Base-by-base conservation (phyloP, 2,329 filamentous ascomycete genomes). In the Penicillium sp. region DNA sequence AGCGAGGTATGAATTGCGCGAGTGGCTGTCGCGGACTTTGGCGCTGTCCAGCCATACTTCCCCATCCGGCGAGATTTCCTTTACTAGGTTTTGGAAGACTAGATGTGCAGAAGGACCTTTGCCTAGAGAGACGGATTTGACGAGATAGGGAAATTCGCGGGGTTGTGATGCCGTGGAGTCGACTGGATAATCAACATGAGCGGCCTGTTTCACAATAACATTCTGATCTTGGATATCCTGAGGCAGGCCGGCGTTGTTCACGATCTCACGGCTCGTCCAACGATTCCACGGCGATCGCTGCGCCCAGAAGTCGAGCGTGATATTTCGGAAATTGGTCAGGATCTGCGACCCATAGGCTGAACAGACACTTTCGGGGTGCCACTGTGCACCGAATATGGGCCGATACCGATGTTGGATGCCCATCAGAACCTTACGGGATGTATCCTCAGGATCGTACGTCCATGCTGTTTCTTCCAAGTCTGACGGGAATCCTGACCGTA, bases 11-110 rank as follows among this genome's bases (percentile, higher is more conserved):
- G 52, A 55, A n/a, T 55, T 55, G 21, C 52, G 52, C 1, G 52
- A 55, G 19, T 55, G 52, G 52, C 52, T 55, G 8, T 55, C 52
- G 38, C 52, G 52, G 38, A 55, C 19, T 13, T 55, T 55, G 38
- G 52, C 52, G 21, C 52, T 55, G 11, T 55, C 52, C 6, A 55
- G 52, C 52, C 52, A 55, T 15, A 55, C 38, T 35, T 55, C 52
- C 2, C 52, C 52, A 11, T 55, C 52, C 3, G 6, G 13, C 3
- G 52, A 55, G 5, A 19, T 5, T 11, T 38, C 52, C 38, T 46
- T 55, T 2, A 55, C 26, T 9, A 55, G 13, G 19, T 19, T 45
- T 23, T 55, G 52, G 52, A 55, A 55, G 3, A 46, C 52, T 11
- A 30, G 7, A n/a, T 45, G 19, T 3, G 52, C 19, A 9, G 26